A percentile compares a stretch with the other conserved stretches of the same genome.
These are phyloP conservation scores for Pseudogymnoascus sp. DNA, from an alignment of 2,329 filamentous ascomycete genomes.

Conservation along the genomic window DNA sequence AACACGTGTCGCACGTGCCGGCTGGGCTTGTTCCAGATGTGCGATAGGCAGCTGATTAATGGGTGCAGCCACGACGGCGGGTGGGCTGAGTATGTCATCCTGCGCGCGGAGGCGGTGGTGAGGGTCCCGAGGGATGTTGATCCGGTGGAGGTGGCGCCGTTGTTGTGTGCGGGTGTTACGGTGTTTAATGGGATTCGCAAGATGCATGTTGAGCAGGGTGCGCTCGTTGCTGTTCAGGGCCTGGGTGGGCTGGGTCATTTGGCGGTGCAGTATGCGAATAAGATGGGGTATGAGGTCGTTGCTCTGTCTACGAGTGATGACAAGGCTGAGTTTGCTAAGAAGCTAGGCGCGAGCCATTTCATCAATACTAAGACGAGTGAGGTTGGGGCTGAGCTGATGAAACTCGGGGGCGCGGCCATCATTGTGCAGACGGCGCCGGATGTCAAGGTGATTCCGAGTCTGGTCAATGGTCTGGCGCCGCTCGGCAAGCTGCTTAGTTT, in stretches of 20 bases:
- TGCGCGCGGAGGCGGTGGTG: constrained; percentile 53
- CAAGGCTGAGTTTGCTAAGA: constrained; percentile 59
- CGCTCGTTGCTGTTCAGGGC: constrained; percentile 53
- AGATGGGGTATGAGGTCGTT: constrained; percentile 67
- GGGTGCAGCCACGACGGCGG: constrained; percentile 60
- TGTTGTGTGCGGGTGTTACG: constrained; percentile 58
- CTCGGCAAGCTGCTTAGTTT: constrained; percentile 53
- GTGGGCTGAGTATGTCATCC: constrained; percentile 54
- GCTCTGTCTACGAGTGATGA: constrained; percentile 57
- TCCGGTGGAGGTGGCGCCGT: constrained; percentile 45
- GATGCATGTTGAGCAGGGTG: constrained; percentile 40
- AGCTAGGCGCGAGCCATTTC: constrained; percentile 53
- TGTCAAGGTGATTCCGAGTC: constrained; percentile 41
- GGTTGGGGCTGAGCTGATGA: constrained; percentile 39
- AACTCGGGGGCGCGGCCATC: constrained; percentile 52
- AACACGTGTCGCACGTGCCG: constrained; percentile 53
- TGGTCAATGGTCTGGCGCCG: constrained; percentile 45
- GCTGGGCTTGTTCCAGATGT: constrained; percentile 59
- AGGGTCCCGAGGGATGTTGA: constrained; percentile 45
- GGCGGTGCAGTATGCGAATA: constrained; percentile 65
- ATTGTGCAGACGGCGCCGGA: constrained; percentile 58
- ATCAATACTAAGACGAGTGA: constrained; percentile 49
- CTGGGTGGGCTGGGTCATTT: constrained; percentile 70
- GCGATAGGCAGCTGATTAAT: constrained; percentile 53
- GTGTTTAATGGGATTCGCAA: constrained; percentile 53